Evolutionary conservation across 2,329 filamentous ascomycete genomes (phyloP).

Genomic region (Fusarium bulbicola): DNA sequence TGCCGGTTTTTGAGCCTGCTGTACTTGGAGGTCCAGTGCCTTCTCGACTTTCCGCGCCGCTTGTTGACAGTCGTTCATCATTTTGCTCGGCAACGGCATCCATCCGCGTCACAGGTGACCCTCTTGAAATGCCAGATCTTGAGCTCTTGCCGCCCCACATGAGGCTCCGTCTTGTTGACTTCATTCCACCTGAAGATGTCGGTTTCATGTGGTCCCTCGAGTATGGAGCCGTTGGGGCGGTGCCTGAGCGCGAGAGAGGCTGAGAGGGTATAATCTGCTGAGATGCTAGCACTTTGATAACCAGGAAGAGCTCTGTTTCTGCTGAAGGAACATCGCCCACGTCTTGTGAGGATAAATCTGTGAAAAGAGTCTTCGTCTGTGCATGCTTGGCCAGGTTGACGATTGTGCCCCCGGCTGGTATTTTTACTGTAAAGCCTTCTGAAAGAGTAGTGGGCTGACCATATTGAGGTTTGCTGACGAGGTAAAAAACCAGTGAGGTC

Average conservation of each 20-base stretch:
- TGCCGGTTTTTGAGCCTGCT: slow-evolving; percentile 57
- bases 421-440: slow-evolving; percentile 82
- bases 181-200: slow-evolving; percentile 59
- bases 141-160: slow-evolving; percentile 75
- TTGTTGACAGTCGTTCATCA: slow-evolving; percentile 51
- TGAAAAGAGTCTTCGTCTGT: slow-evolving; percentile 85
- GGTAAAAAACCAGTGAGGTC: slow-evolving; percentile 78
- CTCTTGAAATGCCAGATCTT: slow-evolving; percentile 64
- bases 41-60: slow-evolving; percentile 55
- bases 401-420: slow-evolving; percentile 78
- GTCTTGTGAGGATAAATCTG: slow-evolving; percentile 83
- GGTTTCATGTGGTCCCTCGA: slow-evolving; percentile 59
- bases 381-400: slow-evolving; percentile 70
- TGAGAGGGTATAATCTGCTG: slow-evolving; percentile 59
- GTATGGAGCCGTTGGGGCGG: slow-evolving; percentile 52
- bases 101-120: slow-evolving; percentile 58
- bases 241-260: slow-evolving; percentile 62
- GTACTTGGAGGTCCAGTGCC: slow-evolving; percentile 61
- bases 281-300: slow-evolving; percentile 78
- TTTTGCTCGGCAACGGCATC: slow-evolving; percentile 65
- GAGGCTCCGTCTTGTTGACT: slow-evolving; percentile 67
- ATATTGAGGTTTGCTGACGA: slow-evolving; percentile 76
- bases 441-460: slow-evolving; percentile 74
- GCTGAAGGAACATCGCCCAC: slow-evolving; percentile 68
- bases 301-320: slow-evolving; percentile 80